phyloP scores from a whole-genome alignment of 768 basidiomycete species.

The Scleroderma bovista region DNA sequence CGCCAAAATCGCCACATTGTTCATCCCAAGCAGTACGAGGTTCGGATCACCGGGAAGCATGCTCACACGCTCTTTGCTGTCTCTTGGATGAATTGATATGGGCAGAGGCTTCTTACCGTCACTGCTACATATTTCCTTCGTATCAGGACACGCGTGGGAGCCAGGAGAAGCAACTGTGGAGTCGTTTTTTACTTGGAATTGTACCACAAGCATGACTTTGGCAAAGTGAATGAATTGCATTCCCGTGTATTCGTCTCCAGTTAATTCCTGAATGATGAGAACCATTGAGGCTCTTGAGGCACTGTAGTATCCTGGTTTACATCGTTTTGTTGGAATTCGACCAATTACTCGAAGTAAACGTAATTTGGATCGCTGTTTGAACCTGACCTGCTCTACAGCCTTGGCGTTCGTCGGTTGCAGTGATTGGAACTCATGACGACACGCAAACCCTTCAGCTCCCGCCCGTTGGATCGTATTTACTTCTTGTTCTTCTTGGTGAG shows the following conservation, averaged over 20 bases:
- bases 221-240: neutral
- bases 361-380: too few species aligned
- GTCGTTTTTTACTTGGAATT: constrained; percentile 13
- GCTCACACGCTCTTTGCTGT: constrained; percentile 22
- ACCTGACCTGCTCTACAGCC: too few species aligned
- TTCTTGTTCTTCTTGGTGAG: constrained; percentile 65
- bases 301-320: neutral
- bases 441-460: constrained; percentile 40
- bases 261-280: neutral
- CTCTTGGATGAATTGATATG: constrained; percentile 18
- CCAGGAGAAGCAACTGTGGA: constrained; percentile 17
- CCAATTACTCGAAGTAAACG: too few species aligned
- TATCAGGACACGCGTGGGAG: constrained; percentile 18
- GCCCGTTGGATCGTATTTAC: constrained; percentile 64
- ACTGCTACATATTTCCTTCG: constrained; percentile 2
- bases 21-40: constrained; percentile 5
- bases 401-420: too few species aligned
- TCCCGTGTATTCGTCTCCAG: neutral
- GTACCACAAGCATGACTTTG: constrained; percentile 10
- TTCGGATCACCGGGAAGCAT: constrained; percentile 12
- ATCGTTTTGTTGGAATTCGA: neutral
- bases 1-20: neutral
- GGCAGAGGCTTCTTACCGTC: constrained; percentile 8
- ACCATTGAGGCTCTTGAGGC: too few species aligned
- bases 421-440: too few species aligned